phyloP scores from a whole-genome alignment of 2,329 filamentous ascomycete species.

The Scedosporium apiospermum region DNA sequence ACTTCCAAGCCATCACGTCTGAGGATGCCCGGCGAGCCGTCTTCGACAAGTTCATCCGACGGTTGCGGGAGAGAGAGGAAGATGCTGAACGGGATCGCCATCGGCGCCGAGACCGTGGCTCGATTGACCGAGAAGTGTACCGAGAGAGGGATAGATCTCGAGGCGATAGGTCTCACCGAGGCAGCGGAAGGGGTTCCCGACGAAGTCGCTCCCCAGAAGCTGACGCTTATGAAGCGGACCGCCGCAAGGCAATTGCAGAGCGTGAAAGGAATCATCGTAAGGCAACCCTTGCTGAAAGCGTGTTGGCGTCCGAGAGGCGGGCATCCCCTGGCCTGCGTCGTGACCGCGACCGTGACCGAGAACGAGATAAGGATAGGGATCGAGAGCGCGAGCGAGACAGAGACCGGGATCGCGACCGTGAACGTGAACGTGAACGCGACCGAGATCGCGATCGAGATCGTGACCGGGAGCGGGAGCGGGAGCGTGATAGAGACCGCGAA shows the following conservation, averaged over 20 bases:
- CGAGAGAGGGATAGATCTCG: conserved; percentile 50
- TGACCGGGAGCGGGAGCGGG: conserved; percentile 26
- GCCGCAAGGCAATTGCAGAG: conserved; percentile 85
- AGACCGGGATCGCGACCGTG: conserved; percentile 22
- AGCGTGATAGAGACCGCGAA: conserved; percentile 22
- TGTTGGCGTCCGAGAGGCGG: conserved; percentile 42
- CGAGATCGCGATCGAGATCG: conserved; percentile 23
- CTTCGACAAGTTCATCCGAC: conserved; percentile 86
- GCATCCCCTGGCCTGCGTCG: conserved; percentile 31
- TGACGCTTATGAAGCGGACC: conserved; percentile 91
- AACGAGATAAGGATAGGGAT: conserved; percentile 30
- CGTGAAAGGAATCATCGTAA: conserved; percentile 91
- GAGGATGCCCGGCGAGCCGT: conserved; percentile 76
- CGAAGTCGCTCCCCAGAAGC: conserved; percentile 82
- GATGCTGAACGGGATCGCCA: conserved; percentile 61
- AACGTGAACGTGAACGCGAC: conserved; percentile 26
- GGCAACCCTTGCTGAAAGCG: conserved; percentile 56
- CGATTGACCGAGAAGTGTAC: conserved; percentile 40
- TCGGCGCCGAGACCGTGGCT: conserved; percentile 48
- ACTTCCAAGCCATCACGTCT: conserved; percentile 72
- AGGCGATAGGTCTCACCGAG: conserved; percentile 53
- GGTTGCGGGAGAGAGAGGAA: conserved; percentile 84
- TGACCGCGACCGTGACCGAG: conserved; percentile 32
- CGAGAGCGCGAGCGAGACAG: conserved; percentile 24
- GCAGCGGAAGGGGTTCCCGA: conserved; percentile 75